These are phyloP conservation scores for Capsella bursapastoris DNA, from an alignment of 345 rosid species.

Conservation along the genomic window DNA sequence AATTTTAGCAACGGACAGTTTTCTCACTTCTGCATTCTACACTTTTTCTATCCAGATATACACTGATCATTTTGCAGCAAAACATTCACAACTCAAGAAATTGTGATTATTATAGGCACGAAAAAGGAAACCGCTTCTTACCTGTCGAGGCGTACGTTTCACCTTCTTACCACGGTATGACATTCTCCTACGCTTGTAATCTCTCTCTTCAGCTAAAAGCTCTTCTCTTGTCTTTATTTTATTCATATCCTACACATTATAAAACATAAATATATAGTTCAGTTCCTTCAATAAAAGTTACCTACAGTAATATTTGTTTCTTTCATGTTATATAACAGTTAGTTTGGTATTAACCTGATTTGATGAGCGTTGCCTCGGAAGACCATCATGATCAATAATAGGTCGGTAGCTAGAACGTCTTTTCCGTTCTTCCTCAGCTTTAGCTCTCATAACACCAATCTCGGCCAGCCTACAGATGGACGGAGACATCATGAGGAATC, in stretches of 20 bases:
- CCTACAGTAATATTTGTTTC: background rate
- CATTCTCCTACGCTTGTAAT: constrained; percentile 93
- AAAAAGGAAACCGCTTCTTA: constrained; percentile 38
- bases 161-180: constrained; percentile 96
- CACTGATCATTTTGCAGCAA: background rate
- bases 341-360: constrained; percentile 54
- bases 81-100: constrained; percentile 2
- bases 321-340: constrained; percentile 22
- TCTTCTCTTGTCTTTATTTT: constrained; percentile 82
- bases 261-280: background rate
- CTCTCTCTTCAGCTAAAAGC: constrained; percentile 95
- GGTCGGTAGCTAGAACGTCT: constrained; percentile 63
- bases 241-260: constrained; percentile 55
- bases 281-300: constrained; percentile 4
- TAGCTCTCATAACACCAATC: constrained; percentile 60
- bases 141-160: constrained; percentile 77
- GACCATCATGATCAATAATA: constrained; percentile 93
- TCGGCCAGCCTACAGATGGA: constrained; percentile 59
- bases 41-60: background rate
- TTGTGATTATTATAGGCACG: background rate
- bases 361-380: constrained; percentile 61
- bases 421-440: constrained; percentile 76
- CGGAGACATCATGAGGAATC: constrained; percentile 22
- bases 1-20: constrained; percentile 1
- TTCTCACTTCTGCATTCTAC: constrained; percentile 2